These are phyloP conservation scores for Teratosphaeria zuluensis DNA, from an alignment of 2,329 filamentous ascomycete species.

Conservation along the genomic window DNA sequence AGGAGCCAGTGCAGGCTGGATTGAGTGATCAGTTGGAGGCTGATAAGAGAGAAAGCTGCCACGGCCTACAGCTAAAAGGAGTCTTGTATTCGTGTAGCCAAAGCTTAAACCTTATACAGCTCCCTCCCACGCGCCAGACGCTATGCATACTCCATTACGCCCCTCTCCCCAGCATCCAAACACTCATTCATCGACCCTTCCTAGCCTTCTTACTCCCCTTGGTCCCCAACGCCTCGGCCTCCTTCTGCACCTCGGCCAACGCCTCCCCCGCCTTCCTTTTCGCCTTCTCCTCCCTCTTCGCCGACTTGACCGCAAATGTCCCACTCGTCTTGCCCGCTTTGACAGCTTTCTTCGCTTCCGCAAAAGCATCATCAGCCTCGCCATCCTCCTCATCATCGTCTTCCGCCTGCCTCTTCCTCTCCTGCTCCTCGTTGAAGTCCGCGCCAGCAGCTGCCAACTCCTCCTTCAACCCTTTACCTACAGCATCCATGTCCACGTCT, in stretches of 20 bases:
- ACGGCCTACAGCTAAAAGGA: too few species aligned
- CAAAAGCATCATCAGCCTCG: conserved; percentile 70
- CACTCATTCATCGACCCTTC: conserved; percentile 3
- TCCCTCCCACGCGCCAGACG: not conserved
- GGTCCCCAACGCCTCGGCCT: conserved; percentile 20
- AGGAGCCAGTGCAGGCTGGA: too few species aligned
- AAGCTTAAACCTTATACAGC: too few species aligned
- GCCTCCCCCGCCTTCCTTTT: conserved; percentile 30
- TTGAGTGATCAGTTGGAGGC: too few species aligned
- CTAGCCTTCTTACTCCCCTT: conserved; percentile 24
- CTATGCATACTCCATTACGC: not conserved
- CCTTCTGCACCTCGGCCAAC: conserved; percentile 25
- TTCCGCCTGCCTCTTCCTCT: conserved; percentile 72
- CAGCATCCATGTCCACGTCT: conserved; percentile 42
- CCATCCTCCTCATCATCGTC: conserved; percentile 83
- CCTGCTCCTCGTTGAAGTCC: conserved; percentile 49
- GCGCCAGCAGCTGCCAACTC: conserved; percentile 78
- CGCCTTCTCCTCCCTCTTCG: conserved; percentile 15
- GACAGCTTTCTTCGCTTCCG: conserved; percentile 52
- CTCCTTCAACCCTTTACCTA: conserved; percentile 54
- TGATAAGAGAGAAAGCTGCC: too few species aligned
- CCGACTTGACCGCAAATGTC: conserved; percentile 58
- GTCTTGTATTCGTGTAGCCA: too few species aligned
- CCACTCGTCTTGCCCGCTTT: conserved; percentile 42
- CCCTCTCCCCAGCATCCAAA: not conserved